Evolutionary conservation across 139 green algal species (phyloP).

Genomic region (Auxenochlorella pyrenoidosa): DNA sequence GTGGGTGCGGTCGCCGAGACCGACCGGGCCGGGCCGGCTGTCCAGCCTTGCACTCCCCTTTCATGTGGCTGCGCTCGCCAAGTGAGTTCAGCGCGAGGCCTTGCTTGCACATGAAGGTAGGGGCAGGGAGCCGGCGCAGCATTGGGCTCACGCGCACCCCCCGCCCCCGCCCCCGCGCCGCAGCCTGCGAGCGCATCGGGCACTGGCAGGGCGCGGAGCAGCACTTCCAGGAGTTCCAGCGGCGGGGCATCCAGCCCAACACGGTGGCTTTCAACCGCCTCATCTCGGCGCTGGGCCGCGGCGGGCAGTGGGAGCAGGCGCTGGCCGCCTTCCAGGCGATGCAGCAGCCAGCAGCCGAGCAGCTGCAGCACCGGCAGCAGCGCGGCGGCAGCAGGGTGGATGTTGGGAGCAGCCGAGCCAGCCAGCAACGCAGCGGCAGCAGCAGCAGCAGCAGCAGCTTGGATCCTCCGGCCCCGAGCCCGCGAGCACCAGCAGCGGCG

Average conservation of each 20-base stretch:
- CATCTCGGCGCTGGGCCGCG: slow-evolving; percentile 46
- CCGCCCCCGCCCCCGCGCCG: background rate
- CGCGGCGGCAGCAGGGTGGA: background rate
- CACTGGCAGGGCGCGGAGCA: slow-evolving; percentile 37
- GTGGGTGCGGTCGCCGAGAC: background rate
- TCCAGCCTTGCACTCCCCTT: no score
- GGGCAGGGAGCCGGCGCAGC: background rate
- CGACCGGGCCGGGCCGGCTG: no score
- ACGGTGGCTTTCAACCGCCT: slow-evolving; percentile 51
- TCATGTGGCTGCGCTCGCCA: no score
- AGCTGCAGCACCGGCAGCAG: background rate
- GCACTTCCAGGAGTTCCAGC: slow-evolving; percentile 19
- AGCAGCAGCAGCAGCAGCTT: background rate
- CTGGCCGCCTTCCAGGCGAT: slow-evolving; percentile 49
- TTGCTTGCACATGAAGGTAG: no score
- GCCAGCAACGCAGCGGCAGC: no score
- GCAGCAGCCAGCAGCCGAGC: background rate
- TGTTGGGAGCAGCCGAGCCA: background rate
- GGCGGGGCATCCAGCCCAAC: slow-evolving; percentile 58
- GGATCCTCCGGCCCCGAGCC: background rate
- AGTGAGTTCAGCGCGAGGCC: no score
- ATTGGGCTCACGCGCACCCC: background rate
- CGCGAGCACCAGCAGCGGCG: background rate
- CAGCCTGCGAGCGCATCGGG: slow-evolving; percentile 35
- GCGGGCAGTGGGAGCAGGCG: slow-evolving; percentile 69